Evolutionary conservation across 192 early-diverging fungal species (phyloP).

Genomic region (Coemansia sp.): DNA sequence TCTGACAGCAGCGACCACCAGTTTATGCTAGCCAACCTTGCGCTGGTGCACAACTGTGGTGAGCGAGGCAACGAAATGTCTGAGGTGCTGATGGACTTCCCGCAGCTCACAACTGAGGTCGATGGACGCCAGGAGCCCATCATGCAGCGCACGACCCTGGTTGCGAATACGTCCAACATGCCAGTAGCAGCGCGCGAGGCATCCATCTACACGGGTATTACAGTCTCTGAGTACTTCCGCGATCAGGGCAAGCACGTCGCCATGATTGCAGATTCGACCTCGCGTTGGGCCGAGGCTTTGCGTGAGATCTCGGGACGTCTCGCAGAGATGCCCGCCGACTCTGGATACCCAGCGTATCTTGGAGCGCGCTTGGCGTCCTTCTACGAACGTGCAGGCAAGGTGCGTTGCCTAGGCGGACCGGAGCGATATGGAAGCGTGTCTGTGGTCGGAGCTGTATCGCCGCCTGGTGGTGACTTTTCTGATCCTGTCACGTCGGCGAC

Average conservation of each 20-base stretch:
- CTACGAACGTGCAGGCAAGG: conserved; percentile 99
- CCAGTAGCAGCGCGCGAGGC: conserved; percentile 99
- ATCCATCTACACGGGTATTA: conserved; percentile 99
- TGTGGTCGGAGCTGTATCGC: conserved; percentile 99
- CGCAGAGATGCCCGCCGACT: conserved; percentile 99
- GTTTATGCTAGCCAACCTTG: conserved; percentile 56
- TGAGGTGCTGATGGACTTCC: conserved; percentile 99
- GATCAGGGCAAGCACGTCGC: conserved; percentile 99
- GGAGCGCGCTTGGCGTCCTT: conserved; percentile 99
- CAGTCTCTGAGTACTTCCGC: conserved; percentile 99
- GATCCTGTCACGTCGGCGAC: conserved; percentile 98
- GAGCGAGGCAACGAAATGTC: conserved; percentile 99
- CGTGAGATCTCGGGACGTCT: conserved; percentile 99
- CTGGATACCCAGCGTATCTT: conserved; percentile 97
- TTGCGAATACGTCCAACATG: conserved; percentile 99
- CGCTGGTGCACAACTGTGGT: conserved; percentile 63
- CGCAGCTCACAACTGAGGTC: conserved; percentile 88
- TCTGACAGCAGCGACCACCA: conserved; percentile 43
- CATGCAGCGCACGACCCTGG: conserved; percentile 99
- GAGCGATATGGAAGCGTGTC: conserved; percentile 90
- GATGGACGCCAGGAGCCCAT: conserved; percentile 97
- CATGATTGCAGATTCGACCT: conserved; percentile 99
- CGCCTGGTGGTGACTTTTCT: conserved; percentile 99
- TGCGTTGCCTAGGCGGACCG: conserved; percentile 95
- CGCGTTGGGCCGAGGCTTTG: conserved; percentile 99